Base-by-base conservation (phyloP, 2,329 filamentous ascomycete genomes). In the Exserohilum rostratum region DNA sequence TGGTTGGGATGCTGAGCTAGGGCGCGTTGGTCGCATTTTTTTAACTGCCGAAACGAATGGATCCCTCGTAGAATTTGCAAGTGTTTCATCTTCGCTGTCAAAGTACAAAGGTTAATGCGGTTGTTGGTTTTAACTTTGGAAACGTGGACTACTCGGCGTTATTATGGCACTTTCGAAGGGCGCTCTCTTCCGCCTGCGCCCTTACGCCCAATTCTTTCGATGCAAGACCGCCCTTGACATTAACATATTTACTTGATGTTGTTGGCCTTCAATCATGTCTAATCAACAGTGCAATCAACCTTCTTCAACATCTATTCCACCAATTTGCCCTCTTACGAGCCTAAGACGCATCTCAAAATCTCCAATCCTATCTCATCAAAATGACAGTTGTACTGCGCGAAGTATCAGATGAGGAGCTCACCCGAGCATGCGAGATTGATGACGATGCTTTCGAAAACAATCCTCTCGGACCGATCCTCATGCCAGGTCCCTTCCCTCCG, bases 351-450 rank as follows among this genome's bases (percentile, higher is more conserved):
- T 22, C 5, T 22, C 7, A 9, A 6, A 10, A 11, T 27, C 13
- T 42, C 22, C 6, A 12, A 42, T 13, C 2, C 2, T 15, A 6
- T 39, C 20, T 13, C 7, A 18, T 25, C 33, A 17, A 20, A 17
- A 73, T 73, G 70, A 39, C 56, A 13, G 59, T 71, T n/a, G 45
- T 58, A 3, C 39, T 70, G 3, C 61, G 57, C 53, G 61, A 65
- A 33, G 61, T 65, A 1, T 57, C 57, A 1, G 68, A 70, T 18
- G 45, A 58, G 0, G 68, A 72, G 22, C 49, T 73, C 18, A 57
- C 57, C 6, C 66, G 62, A 5, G 60, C 60, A 13, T 62, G 58
- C 17, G 58, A 64, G 18, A 66, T 68, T 3, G 70, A 69, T 40
- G 17, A 15, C 5, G 47, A 50, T 5, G 68, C 70, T 6, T 71